A percentile compares a stretch with the other conserved stretches of the same genome.
Conservation (phyloP, 352 stramenopile species). For the Phytopythium mirpurense region DNA sequence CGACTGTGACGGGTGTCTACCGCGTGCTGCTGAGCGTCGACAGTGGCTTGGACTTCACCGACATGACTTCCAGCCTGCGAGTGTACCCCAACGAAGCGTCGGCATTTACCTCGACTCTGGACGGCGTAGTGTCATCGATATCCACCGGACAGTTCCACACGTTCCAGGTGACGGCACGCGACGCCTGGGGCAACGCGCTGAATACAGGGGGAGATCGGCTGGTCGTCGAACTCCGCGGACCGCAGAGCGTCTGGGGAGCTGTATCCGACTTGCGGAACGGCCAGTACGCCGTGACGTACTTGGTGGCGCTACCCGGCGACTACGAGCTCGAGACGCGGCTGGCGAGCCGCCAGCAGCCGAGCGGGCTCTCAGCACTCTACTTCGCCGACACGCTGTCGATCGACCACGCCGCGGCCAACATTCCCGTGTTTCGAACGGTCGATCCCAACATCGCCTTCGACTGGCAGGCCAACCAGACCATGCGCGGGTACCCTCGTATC, state of each 20-base stretch:
- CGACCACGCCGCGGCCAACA: constrained; percentile 10
- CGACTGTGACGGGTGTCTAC: constrained; percentile 24
- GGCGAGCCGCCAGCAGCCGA: constrained; percentile 11
- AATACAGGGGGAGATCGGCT: constrained; percentile 31
- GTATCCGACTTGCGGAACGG: constrained; percentile 33
- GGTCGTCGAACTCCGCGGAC: constrained; percentile 26
- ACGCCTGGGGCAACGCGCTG: constrained; percentile 39
- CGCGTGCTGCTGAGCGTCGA: constrained; percentile 30
- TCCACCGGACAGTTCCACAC: constrained; percentile 14
- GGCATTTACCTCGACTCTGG: constrained; percentile 24
- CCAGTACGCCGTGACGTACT: constrained; percentile 37
- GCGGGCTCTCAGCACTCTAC: constrained; percentile 32
- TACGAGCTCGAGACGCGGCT: constrained; percentile 51
- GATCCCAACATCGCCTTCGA: constrained; percentile 36
- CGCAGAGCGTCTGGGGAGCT: constrained; percentile 17
- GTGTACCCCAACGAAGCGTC: constrained; percentile 27
- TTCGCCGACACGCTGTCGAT: constrained; percentile 18
- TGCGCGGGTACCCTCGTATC: constrained; percentile 36
- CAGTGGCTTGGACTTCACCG: constrained; percentile 14
- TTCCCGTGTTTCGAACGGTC: constrained; percentile 17
- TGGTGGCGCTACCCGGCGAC: constrained; percentile 16
- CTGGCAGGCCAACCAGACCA: constrained; percentile 28
- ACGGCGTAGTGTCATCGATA: constrained; percentile 27
- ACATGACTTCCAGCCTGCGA: constrained; percentile 23
- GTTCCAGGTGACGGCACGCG: constrained; percentile 29